Conservation (phyloP, 768 basidiomycete species). For the Naganishia friedmannii region DNA sequence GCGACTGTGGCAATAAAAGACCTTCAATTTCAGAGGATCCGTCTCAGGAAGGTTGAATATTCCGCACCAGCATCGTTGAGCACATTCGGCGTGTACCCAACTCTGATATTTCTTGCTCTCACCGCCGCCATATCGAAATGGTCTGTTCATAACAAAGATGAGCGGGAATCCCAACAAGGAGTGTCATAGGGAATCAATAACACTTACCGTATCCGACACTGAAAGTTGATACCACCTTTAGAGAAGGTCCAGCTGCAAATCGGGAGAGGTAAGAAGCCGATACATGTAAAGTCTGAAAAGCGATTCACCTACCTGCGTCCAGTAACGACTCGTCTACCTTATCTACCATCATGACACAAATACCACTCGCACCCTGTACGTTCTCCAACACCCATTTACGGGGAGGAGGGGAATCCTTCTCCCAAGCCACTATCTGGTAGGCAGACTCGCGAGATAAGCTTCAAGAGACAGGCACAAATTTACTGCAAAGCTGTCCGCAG, state of each 20-base stretch:
- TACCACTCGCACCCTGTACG: conserved; percentile 63
- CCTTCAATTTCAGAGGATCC: not conserved
- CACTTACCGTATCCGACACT: conserved; percentile 49
- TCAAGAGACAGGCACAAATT: no score
- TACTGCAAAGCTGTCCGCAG: no score
- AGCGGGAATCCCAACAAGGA: not conserved
- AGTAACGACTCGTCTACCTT: conserved; percentile 72
- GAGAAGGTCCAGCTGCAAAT: conserved; percentile 64
- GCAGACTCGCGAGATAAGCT: not conserved
- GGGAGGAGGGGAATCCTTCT: conserved; percentile 60
- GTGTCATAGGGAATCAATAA: not conserved
- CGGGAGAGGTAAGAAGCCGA: no score
- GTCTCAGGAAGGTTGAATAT: not conserved
- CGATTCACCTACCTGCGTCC: conserved; percentile 55
- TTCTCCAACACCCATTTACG: conserved; percentile 73
- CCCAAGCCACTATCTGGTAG: conserved; percentile 57
- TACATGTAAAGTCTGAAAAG: no score
- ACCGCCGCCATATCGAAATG: conserved; percentile 69
- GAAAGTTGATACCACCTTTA: conserved; percentile 87
- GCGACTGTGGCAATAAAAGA: conserved; percentile 63
- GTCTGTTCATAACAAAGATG: conserved; percentile 57
- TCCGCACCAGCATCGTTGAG: conserved; percentile 78
- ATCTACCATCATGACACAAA: conserved; percentile 65
- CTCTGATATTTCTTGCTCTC: conserved; percentile 62
- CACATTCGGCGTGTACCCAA: conserved; percentile 92